A percentile compares a stretch with the other conserved stretches of the same genome.
phyloP scores from a whole-genome alignment of 225 moss, liverwort and hornwort species.

The Bryoerythrophyllum caledonicum region DNA sequence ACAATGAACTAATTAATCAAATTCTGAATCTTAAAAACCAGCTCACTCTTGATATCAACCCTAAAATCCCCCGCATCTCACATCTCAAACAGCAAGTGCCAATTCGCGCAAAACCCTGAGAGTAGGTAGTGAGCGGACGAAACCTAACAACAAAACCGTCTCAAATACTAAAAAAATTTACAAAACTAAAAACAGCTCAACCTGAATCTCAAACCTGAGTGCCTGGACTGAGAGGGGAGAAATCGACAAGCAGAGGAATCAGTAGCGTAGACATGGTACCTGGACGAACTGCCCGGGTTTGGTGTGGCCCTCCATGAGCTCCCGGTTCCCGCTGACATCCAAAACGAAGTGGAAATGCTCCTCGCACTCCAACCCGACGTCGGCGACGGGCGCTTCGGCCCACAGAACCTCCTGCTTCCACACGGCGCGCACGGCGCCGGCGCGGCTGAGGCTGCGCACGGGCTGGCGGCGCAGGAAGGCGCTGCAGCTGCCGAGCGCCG shows the following conservation, averaged over 20 bases:
- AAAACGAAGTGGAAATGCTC: conserved; percentile 75
- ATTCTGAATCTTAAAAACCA: too few relatives aligned
- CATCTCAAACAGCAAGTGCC: background rate
- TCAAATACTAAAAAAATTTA: background rate
- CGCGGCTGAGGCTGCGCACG: conserved; percentile 1
- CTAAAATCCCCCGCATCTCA: background rate
- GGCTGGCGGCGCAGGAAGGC: conserved; percentile 29
- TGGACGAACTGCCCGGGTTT: conserved; percentile 92
- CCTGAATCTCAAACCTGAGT: background rate
- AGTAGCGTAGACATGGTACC: too few relatives aligned
- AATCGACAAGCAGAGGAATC: too few relatives aligned
- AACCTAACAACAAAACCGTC: background rate
- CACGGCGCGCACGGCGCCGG: conserved; percentile 39
- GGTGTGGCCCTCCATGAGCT: conserved; percentile 84
- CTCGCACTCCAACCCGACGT: conserved; percentile 69
- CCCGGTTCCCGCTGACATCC: conserved; percentile 79
- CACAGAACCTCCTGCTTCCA: conserved; percentile 90
- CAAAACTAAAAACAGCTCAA: background rate
- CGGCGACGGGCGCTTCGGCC: conserved; percentile 82
- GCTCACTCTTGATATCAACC: too few relatives aligned
- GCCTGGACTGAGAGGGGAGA: background rate
- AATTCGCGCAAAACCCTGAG: background rate
- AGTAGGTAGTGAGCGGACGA: too few relatives aligned
- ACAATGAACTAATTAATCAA: background rate
- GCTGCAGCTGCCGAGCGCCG: conserved; percentile 30